Evolutionary conservation across 768 basidiomycete genomes (phyloP).

Genomic region (Kwoniella sp.): DNA sequence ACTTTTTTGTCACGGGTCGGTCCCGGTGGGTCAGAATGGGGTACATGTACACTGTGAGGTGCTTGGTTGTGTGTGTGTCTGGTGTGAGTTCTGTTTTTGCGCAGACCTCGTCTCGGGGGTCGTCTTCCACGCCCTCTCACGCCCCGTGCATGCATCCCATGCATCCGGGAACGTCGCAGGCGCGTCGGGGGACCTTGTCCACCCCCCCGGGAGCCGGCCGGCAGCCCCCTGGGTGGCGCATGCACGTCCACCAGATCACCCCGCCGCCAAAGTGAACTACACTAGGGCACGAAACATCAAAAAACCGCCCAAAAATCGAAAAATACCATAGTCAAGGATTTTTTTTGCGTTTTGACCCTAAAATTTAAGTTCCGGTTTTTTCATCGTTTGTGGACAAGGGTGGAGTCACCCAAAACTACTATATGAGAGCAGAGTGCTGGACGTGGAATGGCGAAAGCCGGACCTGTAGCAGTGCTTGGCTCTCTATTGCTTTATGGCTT

Average conservation of each 20-base stretch:
- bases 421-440: slow-evolving; percentile 15
- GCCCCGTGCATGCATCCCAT: no score
- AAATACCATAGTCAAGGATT: slow-evolving; percentile 14
- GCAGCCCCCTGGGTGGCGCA: no score
- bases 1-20: not conserved
- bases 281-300: slow-evolving; percentile 4
- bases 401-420: slow-evolving; percentile 15
- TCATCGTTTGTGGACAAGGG: slow-evolving; percentile 13
- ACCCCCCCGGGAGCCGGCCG: no score
- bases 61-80: not conserved
- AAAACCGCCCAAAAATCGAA: slow-evolving; percentile 20
- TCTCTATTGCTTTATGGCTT: slow-evolving; percentile 14
- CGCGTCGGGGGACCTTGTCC: no score
- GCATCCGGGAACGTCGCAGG: no score
- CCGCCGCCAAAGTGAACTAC: slow-evolving; percentile 13
- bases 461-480: not conserved
- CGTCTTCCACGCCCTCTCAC: no score
- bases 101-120: not conserved
- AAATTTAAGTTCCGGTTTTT: slow-evolving; percentile 23
- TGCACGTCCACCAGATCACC: no score
- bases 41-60: slow-evolving; percentile 6
- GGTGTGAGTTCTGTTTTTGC: slow-evolving; percentile 2
- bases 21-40: slow-evolving; percentile 1
- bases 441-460: no score
- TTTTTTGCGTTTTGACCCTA: slow-evolving; percentile 27